Evolutionary conservation across 2,329 filamentous ascomycete genomes (phyloP).

Genomic region (Penicillium sp.): DNA sequence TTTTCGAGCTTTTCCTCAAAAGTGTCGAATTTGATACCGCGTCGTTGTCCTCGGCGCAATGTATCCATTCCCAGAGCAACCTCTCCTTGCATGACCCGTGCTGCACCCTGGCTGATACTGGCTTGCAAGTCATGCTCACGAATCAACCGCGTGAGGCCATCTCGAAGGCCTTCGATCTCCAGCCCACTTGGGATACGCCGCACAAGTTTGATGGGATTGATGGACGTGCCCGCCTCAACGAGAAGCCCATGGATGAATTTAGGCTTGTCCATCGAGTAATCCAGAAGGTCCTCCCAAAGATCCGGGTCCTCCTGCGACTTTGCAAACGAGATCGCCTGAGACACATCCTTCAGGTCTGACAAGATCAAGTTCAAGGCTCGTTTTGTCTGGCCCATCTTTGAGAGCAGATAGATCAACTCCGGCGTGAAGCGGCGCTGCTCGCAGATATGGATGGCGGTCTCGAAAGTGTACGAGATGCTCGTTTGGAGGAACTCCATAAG

Average conservation of each 20-base stretch:
- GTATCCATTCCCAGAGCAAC: constrained; percentile 80
- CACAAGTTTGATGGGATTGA: constrained; percentile 88
- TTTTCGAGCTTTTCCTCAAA: constrained; percentile 29
- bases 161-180: constrained; percentile 84
- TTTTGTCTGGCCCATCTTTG: constrained; percentile 92
- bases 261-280: constrained; percentile 97
- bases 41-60: constrained; percentile 74
- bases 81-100: constrained; percentile 80
- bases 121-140: constrained; percentile 94
- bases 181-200: constrained; percentile 87
- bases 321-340: constrained; percentile 88
- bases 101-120: constrained; percentile 86
- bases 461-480: constrained; percentile 85
- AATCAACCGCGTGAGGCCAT: constrained; percentile 86
- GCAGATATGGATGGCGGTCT: constrained; percentile 69
- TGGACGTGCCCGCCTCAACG: constrained; percentile 89
- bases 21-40: constrained; percentile 87
- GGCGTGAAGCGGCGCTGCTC: constrained; percentile 78
- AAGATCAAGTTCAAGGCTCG: constrained; percentile 90
- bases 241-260: constrained; percentile 88
- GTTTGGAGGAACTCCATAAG: constrained; percentile 84
- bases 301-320: constrained; percentile 91
- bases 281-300: constrained; percentile 89
- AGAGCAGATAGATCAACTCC: constrained; percentile 92
- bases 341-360: constrained; percentile 85